phyloP scores from a whole-genome alignment of 495 filamentous ascomycete genomes.

The Penicillium steckii region DNA sequence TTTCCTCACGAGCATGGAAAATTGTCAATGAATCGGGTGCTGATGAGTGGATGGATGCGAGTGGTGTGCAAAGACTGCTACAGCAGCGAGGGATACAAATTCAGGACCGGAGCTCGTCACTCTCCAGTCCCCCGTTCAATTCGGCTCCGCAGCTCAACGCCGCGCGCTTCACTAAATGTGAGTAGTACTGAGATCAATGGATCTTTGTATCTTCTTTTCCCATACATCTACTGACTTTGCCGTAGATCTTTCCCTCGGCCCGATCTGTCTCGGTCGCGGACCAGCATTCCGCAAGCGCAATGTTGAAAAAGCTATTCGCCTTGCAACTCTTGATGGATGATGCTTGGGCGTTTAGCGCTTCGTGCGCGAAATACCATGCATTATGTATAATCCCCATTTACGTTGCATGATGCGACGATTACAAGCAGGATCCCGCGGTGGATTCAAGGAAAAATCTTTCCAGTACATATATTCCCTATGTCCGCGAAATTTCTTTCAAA shows the following conservation, averaged over 20 bases:
- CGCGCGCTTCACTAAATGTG: slow-evolving; percentile 26
- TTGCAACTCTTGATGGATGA: slow-evolving; percentile 20
- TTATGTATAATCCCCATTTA: neutral
- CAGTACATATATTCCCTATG: neutral
- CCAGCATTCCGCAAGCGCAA: slow-evolving; percentile 8
- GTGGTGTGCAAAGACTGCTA: slow-evolving; percentile 26
- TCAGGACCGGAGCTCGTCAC: slow-evolving; percentile 11
- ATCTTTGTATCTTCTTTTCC: neutral
- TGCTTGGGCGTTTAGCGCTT: slow-evolving; percentile 15
- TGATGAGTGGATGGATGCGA: slow-evolving; percentile 30
- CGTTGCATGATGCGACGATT: neutral
- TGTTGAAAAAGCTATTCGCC: slow-evolving; percentile 27
- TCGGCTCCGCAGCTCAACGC: slow-evolving; percentile 17
- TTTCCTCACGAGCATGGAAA: slow-evolving; percentile 23
- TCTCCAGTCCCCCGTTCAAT: slow-evolving; percentile 9
- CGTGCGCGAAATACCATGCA: neutral
- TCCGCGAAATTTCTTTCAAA: neutral
- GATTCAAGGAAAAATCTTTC: neutral
- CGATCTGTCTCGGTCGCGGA: slow-evolving; percentile 30
- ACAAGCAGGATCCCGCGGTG: neutral
- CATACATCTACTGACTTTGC: slow-evolving; percentile 11
- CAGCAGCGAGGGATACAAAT: slow-evolving; percentile 18
- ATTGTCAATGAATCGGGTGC: slow-evolving; percentile 18
- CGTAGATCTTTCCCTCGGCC: slow-evolving; percentile 18
- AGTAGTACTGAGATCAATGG: slow-evolving; percentile 6